Base-by-base conservation (phyloP, 768 basidiomycete genomes). In the Kwoniella sp. region DNA sequence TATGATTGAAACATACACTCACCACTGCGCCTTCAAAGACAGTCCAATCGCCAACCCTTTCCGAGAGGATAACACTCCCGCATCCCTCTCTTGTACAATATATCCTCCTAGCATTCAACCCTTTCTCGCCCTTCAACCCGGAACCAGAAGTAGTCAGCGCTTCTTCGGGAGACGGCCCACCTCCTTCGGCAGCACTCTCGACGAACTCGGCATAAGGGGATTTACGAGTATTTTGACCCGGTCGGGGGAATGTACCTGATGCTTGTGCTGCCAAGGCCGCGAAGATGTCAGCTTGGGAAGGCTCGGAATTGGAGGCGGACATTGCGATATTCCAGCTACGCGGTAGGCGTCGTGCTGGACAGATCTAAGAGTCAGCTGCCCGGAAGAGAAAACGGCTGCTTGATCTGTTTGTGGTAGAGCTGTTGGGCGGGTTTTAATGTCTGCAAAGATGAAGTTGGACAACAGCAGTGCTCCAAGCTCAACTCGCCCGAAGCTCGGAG, bases 51-150 rank as follows among this genome's bases (percentile, higher is more conserved):
- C 64, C 76, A 1, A 72, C 72, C 4, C 74, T 72, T 4, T 60
- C 60, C 17, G 62, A 49, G 10, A 81, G 53, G 17, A 81, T 74
- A 22, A 74, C 19, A 64, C 77, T 77, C 13, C 72, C 70, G 60
- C 80, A 81, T 33, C 68, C 74, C 25, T 76, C 65, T 24, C 79
- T 64, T 3, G 71, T 67, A 59, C 80, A 81, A 62, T 79, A 77
- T 29, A 80, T 70, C 59, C 62, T 67, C 19, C 68, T 58, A 17
- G 12, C 55, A 58, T 64, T 64, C 24, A 49, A 2, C 22, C n/a
- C n/a, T 21, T 26, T 40, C 37, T 52, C 24, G n/a, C 47, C 59
- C 27, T 52, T 44, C 36, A 25, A 15, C 7, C 21, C 46, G 13
- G 33, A 10, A 9, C 40, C 17, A 44, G 40, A 44, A 19, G 10